phyloP scores from a whole-genome alignment of 306 rosid species.

The Boehmeria nivea region DNA sequence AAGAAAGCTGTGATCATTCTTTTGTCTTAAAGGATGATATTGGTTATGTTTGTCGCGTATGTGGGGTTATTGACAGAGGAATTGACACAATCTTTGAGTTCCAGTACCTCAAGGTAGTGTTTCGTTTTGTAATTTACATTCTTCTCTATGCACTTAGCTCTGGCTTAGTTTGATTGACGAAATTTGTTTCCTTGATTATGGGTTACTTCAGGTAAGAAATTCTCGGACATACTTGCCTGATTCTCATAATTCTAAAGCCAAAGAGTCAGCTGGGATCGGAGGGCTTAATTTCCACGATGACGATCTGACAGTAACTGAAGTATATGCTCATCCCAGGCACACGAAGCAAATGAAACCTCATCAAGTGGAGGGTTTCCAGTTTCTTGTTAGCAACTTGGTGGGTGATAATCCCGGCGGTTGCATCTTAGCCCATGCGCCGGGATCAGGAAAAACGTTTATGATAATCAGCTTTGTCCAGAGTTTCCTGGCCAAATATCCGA shows the following conservation, averaged over 20 bases:
- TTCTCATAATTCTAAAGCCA: constrained; percentile 46
- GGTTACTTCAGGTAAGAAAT: constrained; percentile 52
- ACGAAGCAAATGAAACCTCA: constrained; percentile 84
- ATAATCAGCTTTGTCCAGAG: constrained; percentile 96
- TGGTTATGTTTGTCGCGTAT: constrained; percentile 87
- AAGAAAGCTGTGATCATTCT: constrained; percentile 72
- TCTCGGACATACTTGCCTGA: constrained; percentile 64
- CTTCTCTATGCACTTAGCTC: too few species aligned
- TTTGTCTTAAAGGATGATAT: constrained; percentile 82
- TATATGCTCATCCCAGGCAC: constrained; percentile 82
- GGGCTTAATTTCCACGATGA: constrained; percentile 53
- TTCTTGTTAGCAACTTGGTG: constrained; percentile 73
- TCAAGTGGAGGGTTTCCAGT: constrained; percentile 88
- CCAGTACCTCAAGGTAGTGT: constrained; percentile 54
- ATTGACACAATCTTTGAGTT: constrained; percentile 89
- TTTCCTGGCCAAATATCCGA: constrained; percentile 80
- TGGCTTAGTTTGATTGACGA: not conserved
- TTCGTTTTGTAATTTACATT: not conserved
- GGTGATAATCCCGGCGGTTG: constrained; percentile 88
- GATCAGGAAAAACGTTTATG: constrained; percentile 97
- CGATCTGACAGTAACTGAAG: constrained; percentile 38
- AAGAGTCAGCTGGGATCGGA: constrained; percentile 27
- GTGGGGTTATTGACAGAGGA: constrained; percentile 67
- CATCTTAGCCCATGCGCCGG: constrained; percentile 96
- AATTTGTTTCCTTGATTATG: not conserved